phyloP scores from a whole-genome alignment of 164 flowering plant genomes.

The Nelumbo lutea region DNA sequence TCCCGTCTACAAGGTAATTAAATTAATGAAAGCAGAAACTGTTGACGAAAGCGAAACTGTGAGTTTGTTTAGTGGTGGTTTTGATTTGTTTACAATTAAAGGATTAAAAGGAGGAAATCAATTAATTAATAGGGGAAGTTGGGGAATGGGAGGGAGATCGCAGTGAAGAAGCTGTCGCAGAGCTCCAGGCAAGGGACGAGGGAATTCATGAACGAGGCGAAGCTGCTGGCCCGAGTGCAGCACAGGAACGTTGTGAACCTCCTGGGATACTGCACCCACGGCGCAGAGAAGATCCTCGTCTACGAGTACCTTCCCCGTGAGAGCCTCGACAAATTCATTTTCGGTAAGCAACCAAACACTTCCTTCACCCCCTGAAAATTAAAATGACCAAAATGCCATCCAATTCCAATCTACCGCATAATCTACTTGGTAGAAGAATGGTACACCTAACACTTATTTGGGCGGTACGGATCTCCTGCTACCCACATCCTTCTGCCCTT shows the following conservation, averaged over 20 bases:
- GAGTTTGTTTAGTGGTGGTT: too few relatives aligned
- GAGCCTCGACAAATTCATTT: conserved; percentile 91
- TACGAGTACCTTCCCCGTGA: conserved; percentile 74
- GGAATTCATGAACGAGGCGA: conserved; percentile 83
- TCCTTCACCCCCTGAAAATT: background rate
- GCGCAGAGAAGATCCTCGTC: conserved; percentile 71
- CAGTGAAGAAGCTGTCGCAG: conserved; percentile 84
- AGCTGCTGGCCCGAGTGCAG: conserved; percentile 75
- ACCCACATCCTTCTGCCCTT: too few relatives aligned
- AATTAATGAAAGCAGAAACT: too few relatives aligned
- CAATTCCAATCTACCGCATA: too few relatives aligned
- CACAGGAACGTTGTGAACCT: conserved; percentile 86
- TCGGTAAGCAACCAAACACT: conserved; percentile 48
- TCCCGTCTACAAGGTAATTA: conserved; percentile 43
- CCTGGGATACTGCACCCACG: conserved; percentile 71
- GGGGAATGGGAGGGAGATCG: conserved; percentile 80
- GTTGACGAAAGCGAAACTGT: too few relatives aligned
- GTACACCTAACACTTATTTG: too few relatives aligned
- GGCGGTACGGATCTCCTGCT: too few relatives aligned
- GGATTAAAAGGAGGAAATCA: too few relatives aligned
- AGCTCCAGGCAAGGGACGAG: conserved; percentile 72
- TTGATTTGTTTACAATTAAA: too few relatives aligned
- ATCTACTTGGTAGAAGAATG: too few relatives aligned
- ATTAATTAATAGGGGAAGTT: conserved; percentile 54
- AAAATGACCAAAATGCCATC: too few relatives aligned